A percentile compares a stretch with the other conserved stretches of the same genome.
Evolutionary conservation across 108 stramenopile species (phyloP).

Genomic region (Cyclotella kingstonii): DNA sequence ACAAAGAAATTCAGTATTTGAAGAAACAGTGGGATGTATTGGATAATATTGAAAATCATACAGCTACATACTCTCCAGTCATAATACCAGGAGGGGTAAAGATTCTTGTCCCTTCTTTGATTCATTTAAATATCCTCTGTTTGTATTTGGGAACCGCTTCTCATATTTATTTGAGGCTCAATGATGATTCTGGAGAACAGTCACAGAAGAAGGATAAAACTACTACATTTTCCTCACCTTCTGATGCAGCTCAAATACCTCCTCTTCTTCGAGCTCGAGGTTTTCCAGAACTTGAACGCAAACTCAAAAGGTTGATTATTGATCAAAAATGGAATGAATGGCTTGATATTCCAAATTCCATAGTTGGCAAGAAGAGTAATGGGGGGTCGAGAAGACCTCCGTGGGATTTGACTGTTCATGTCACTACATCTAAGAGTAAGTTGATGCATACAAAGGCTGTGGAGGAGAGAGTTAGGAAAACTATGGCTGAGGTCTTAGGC

Average conservation of each 20-base stretch:
- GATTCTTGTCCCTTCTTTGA: conserved; percentile 23
- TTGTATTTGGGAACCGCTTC: conserved; percentile 65
- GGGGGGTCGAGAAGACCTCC: neutral
- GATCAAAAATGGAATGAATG: conserved; percentile 47
- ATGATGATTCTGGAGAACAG: no score
- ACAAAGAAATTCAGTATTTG: conserved; percentile 51
- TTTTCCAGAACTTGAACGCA: conserved; percentile 62
- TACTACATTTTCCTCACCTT: no score
- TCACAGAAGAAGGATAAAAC: no score
- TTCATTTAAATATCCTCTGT: conserved; percentile 49
- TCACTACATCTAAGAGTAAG: conserved; percentile 60
- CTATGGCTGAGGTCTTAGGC: conserved; percentile 44
- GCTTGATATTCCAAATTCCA: conserved; percentile 12
- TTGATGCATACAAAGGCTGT: conserved; percentile 68
- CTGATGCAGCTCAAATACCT: conserved; percentile 13
- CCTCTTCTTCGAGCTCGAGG: conserved; percentile 56
- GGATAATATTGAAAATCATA: neutral
- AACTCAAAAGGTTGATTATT: conserved; percentile 51
- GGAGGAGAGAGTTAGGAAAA: conserved; percentile 53
- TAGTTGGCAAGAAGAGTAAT: neutral
- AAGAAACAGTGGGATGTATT: conserved; percentile 8
- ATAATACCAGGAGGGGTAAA: conserved; percentile 39
- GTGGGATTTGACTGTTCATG: conserved; percentile 49
- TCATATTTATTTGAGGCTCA: conserved; percentile 48
- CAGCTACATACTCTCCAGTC: neutral